A percentile compares a stretch with the other conserved stretches of the same genome.
phyloP scores from a whole-genome alignment of 331 rosid genomes.

The Pyracantha coccinea region DNA sequence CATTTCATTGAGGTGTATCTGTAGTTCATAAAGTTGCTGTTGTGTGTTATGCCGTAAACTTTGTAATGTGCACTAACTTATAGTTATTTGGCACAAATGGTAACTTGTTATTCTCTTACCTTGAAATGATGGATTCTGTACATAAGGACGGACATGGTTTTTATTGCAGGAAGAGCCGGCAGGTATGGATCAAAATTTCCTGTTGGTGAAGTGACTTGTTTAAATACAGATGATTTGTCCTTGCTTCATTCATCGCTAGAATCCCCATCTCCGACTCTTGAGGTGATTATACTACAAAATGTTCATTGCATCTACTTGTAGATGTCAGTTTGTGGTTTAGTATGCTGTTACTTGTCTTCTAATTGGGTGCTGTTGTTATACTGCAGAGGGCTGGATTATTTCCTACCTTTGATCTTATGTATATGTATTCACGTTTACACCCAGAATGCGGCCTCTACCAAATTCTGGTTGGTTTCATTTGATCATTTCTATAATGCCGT shows the following conservation, averaged over 20 bases:
- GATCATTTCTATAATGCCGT: neutral
- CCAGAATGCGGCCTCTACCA: slow-evolving; percentile 45
- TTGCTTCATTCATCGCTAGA: slow-evolving; percentile 74
- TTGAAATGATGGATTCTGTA: neutral
- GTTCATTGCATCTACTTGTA: neutral
- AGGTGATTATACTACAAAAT: slow-evolving; percentile 39
- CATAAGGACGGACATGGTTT: slow-evolving; percentile 10
- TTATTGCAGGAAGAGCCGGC: slow-evolving; percentile 87
- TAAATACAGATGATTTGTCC: slow-evolving; percentile 55
- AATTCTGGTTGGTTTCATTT: slow-evolving; percentile 51
- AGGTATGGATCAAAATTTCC: slow-evolving; percentile 88
- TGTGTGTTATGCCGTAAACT: neutral
- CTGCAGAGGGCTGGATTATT: slow-evolving; percentile 84
- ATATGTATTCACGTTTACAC: slow-evolving; percentile 61
- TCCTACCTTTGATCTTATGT: slow-evolving; percentile 77
- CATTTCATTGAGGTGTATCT: neutral
- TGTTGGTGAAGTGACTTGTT: slow-evolving; percentile 81
- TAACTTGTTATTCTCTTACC: neutral
- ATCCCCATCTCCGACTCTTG: slow-evolving; percentile 64
- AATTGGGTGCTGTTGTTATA: slow-evolving; percentile 7
- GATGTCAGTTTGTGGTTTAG: neutral
- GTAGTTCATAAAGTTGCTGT: neutral
- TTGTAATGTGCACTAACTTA: neutral
- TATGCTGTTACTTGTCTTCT: slow-evolving; percentile 13
- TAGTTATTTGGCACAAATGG: neutral